These are phyloP conservation scores for Sclerospora graminicola DNA, from an alignment of 352 stramenopile species.

Conservation along the genomic window DNA sequence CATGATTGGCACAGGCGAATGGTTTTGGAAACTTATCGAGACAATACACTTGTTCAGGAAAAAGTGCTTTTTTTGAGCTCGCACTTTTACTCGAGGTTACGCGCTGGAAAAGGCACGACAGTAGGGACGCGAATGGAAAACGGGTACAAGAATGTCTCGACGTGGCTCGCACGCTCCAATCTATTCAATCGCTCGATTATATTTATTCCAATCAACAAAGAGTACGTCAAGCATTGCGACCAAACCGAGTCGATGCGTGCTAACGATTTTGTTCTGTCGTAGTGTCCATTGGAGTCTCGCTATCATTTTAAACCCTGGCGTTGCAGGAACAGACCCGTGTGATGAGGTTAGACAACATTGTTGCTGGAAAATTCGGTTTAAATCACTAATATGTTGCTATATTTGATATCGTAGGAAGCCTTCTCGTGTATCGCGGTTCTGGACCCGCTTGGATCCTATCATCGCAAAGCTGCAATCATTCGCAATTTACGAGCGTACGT, in stretches of 20 bases:
- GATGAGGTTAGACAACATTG: constrained; percentile 17
- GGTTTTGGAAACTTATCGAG: constrained; percentile 39
- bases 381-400: not conserved
- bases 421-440: constrained; percentile 52
- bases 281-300: constrained; percentile 81
- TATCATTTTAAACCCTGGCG: constrained; percentile 57
- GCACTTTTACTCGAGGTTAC: constrained; percentile 65
- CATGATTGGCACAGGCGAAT: constrained; percentile 25
- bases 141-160: constrained; percentile 71
- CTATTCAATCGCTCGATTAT: constrained; percentile 68
- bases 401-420: constrained; percentile 18
- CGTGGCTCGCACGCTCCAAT: constrained; percentile 51
- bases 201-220: constrained; percentile 84
- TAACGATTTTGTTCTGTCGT: not conserved
- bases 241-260: not conserved
- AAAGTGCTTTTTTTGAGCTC: constrained; percentile 73
- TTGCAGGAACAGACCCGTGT: constrained; percentile 22
- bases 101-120: constrained; percentile 29
- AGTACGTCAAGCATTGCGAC: constrained; percentile 29
- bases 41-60: constrained; percentile 35
- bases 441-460: constrained; percentile 63
- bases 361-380: not conserved
- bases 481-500: constrained; percentile 50
- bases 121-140: constrained; percentile 28
- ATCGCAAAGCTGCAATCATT: constrained; percentile 44